Percentiles rank a stretch among this genome's conserved stretches.
These are phyloP conservation scores for Detonula confervacea DNA, from an alignment of 352 stramenopile genomes.

Conservation along the genomic window DNA sequence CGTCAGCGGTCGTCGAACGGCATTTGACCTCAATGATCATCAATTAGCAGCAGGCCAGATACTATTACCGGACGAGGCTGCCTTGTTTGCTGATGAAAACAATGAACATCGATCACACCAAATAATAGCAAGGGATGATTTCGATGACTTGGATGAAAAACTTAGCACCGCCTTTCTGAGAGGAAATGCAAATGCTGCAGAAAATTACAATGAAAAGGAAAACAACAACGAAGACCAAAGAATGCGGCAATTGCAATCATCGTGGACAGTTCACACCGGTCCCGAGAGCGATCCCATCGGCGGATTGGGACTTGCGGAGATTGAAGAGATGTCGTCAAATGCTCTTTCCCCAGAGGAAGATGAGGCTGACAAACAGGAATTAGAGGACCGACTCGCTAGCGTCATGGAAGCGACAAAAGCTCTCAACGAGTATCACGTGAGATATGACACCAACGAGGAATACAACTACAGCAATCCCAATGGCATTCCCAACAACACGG, in stretches of 20 bases:
- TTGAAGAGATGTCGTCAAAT: neutral
- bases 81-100: too few species aligned
- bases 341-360: neutral
- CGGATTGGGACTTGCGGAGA: neutral
- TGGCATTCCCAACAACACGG: neutral
- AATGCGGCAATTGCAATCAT: neutral
- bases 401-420: neutral
- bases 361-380: neutral
- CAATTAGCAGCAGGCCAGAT: too few species aligned
- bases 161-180: neutral
- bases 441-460: neutral
- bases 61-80: too few species aligned
- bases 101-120: too few species aligned
- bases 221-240: neutral
- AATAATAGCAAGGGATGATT: neutral
- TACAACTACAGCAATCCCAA: neutral
- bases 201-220: neutral
- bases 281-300: neutral
- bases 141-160: neutral
- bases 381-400: neutral
- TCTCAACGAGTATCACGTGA: neutral
- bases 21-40: neutral
- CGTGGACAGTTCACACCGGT: neutral
- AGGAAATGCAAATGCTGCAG: neutral
- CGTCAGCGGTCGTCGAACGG: slow-evolving; percentile 5